Base-by-base conservation (phyloP, 306 rosid genomes). In the Vigna angularis region DNA sequence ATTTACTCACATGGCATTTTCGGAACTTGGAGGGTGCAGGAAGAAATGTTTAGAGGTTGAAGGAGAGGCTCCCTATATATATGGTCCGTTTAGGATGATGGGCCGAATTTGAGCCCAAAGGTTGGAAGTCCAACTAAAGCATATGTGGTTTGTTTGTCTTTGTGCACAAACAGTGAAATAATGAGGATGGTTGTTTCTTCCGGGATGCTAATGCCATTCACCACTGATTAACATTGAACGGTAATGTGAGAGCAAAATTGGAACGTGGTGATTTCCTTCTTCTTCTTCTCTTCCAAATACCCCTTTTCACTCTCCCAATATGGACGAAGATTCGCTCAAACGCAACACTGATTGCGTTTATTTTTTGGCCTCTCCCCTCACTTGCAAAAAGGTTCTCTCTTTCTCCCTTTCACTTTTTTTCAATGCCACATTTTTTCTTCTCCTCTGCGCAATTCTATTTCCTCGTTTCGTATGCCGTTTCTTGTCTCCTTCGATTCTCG, bases 341-440 rank as follows among this genome's bases (percentile, higher is more conserved):
- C 91, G 86, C 48, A 78, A 82, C 88, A 90, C 95, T 68, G 97
- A 94, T 84, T 94, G 98, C 79, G 94, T 92, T 66, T 89, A 89
- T 84, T 92, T 94, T 87, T 73, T 89, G 76, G 97, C 96, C 52
- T 90, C 98, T 24, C 98, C 98, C 40, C 91, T 92, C 82, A 90
- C 98, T 65, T 94, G 98, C 91, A 88, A 89, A 86, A 94, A 94
- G 96, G 96, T 91, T 44, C 12, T 42, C 12, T 42, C 42, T 50
- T 70, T n/a, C 62, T 4, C 7, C 16, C 5, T 7, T 7, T 38
- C 26, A 9, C 47, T 64, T 45, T 9, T 30, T 13, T 57, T 62
- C 45, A 42, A 4, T 47, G 76, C 40, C 11, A 30, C 48, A 49
- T 49, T 73, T 53, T 14, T 69, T 18, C 2, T 32, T 32, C 36